These are phyloP conservation scores for Saprolegnia parasitica DNA, from an alignment of 352 stramenopile genomes.

Conservation along the genomic window DNA sequence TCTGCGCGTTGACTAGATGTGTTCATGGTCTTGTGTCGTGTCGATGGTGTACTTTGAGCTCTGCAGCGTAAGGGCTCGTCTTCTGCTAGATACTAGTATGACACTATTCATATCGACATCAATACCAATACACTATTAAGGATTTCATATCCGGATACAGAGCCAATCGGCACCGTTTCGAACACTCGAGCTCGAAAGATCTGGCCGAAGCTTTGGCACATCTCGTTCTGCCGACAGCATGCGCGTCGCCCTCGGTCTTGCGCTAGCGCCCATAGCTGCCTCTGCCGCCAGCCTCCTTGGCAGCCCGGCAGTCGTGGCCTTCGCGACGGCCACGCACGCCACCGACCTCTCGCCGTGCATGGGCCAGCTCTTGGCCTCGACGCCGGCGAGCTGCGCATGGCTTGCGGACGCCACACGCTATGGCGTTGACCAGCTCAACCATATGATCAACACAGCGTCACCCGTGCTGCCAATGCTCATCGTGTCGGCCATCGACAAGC, in stretches of 20 bases:
- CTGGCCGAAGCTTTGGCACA: background rate
- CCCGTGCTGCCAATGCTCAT: conserved; percentile 11
- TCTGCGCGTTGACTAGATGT: no score
- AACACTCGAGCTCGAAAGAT: background rate
- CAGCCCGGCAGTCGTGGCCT: background rate
- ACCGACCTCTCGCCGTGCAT: background rate
- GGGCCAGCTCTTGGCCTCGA: background rate
- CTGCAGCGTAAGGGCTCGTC: no score
- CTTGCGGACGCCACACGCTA: conserved; percentile 12
- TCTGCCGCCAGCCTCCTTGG: no score
- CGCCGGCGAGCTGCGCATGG: conserved; percentile 4
- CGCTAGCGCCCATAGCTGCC: background rate
- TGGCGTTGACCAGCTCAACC: conserved; percentile 21
- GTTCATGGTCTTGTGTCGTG: no score
- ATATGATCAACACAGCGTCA: conserved; percentile 20
- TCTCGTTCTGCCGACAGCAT: background rate
- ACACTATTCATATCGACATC: no score
- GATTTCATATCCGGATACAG: background rate
- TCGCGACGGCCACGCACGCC: background rate
- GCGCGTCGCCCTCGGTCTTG: background rate
- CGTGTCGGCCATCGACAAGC: conserved; percentile 16
- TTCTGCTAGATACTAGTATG: no score
- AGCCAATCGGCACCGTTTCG: background rate
- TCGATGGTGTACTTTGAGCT: no score
- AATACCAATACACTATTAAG: background rate